Percentiles rank a stretch among this genome's conserved stretches.
phyloP scores from a whole-genome alignment of 75 land plant species.

The Pseudotsuga menziesii region DNA sequence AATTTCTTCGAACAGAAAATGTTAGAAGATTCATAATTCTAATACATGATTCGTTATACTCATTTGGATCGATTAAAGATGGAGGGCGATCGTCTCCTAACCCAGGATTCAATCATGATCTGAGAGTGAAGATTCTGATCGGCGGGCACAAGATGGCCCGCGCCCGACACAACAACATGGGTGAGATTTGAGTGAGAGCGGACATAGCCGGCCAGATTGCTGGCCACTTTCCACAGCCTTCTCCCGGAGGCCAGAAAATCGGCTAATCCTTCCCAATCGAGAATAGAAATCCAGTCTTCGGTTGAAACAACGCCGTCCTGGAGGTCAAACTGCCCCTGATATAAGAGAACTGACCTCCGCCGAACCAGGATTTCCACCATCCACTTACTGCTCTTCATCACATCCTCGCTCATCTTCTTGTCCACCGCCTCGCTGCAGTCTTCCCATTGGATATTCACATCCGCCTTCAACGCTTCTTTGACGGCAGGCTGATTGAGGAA shows the following conservation, averaged over 20 bases:
- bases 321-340: slow-evolving; percentile 69
- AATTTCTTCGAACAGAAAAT: too few relatives aligned
- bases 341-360: slow-evolving; percentile 52
- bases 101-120: slow-evolving; percentile 75
- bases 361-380: slow-evolving; percentile 61
- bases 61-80: too few relatives aligned
- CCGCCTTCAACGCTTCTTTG: slow-evolving; percentile 44
- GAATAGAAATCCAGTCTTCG: slow-evolving; percentile 60
- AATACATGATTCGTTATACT: too few relatives aligned
- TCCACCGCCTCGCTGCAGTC: slow-evolving; percentile 37
- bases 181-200: slow-evolving; percentile 43
- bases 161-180: slow-evolving; percentile 59
- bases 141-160: slow-evolving; percentile 72
- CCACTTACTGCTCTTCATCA: slow-evolving; percentile 76
- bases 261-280: slow-evolving; percentile 56
- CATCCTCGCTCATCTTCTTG: slow-evolving; percentile 40
- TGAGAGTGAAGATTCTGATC: slow-evolving; percentile 58
- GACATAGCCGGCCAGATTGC: slow-evolving; percentile 56
- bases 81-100: background rate
- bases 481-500: slow-evolving; percentile 40
- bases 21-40: too few relatives aligned
- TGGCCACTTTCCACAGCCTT: slow-evolving; percentile 60
- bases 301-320: slow-evolving; percentile 62
- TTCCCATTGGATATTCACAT: slow-evolving; percentile 18
- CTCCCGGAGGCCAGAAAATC: slow-evolving; percentile 44